Conservation (phyloP, 2,329 filamentous ascomycete genomes). For the Achaetomium macrosporum region DNA sequence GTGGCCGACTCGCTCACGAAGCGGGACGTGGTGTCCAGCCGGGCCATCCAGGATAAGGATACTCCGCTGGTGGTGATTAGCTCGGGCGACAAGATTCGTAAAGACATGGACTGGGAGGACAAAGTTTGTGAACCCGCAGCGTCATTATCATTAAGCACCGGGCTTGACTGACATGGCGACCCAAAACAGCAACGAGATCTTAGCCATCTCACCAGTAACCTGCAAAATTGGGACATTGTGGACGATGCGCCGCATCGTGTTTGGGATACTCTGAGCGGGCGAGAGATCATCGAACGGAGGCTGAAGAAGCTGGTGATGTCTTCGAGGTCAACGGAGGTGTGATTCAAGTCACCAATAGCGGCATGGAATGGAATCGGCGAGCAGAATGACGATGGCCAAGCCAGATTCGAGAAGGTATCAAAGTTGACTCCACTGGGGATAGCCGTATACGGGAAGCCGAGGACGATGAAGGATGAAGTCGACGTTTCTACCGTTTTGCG, state of each 20-base stretch:
- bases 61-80: conserved; percentile 77
- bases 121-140: conserved; percentile 37
- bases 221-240: conserved; percentile 82
- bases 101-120: conserved; percentile 66
- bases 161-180: conserved; percentile 4
- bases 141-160: background rate
- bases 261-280: conserved; percentile 70
- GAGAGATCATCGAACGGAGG: conserved; percentile 71
- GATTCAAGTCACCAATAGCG: background rate
- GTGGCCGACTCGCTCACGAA: conserved; percentile 79
- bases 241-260: conserved; percentile 79
- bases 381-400: background rate
- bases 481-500: too few relatives aligned
- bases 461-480: too few relatives aligned
- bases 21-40: conserved; percentile 72
- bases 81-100: conserved; percentile 65
- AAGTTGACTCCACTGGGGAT: too few relatives aligned
- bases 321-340: background rate
- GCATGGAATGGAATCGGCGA: too few relatives aligned
- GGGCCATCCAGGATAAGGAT: conserved; percentile 70
- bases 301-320: conserved; percentile 53
- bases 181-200: conserved; percentile 65
- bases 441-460: too few relatives aligned
- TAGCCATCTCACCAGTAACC: conserved; percentile 69
- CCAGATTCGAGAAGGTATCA: too few relatives aligned